Base-by-base conservation (phyloP, 1,139 yeast genomes). In the Taphrina sp. region DNA sequence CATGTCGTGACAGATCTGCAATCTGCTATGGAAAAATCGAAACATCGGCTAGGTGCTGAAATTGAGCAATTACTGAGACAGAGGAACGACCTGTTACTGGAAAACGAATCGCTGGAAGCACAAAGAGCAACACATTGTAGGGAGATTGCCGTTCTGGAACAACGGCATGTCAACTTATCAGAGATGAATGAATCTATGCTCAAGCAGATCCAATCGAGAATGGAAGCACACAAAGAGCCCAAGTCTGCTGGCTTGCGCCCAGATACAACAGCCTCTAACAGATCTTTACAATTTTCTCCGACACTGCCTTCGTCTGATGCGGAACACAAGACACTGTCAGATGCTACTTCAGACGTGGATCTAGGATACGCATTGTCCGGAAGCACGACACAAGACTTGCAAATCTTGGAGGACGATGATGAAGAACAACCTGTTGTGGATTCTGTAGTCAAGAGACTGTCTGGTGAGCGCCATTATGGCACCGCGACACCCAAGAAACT, bases 111-210 rank as follows among this genome's bases (percentile, higher is more conserved):
- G 24, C 64, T 71, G 22, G 55, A 60, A 19, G 60, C 57, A 24
- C 52, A 59, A 38, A 63, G 69, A n/a, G 68, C 65, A 45, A 58
- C 61, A 45, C 64, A 67, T 2, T 61, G 64, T n/a, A 69, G 67
- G 33, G 75, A 72, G 54, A 63, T 66, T 16, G 61, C 67, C 38
- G 53, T 69, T 24, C 64, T 72, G 38, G 66, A 67, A 34, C 62
- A 67, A 34, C 66, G 68, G 57, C 69, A 71, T 58, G 56, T 67
- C 19, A 74, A 72, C 60, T 64, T 73, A 36, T 64, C 66, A 1
- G 73, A 71, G 29, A 64, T 72, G 66, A 72, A 71, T 60, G 66
- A 68, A 39, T 74, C 70, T 58, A 64, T 73, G 34, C 64, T 67
- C 36, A 61, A 64, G 39, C 72, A 70, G 57, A 65, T 72, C 36